Base-by-base conservation (phyloP, 2,329 filamentous ascomycete species). In the Myriosclerotinia duriaeana region DNA sequence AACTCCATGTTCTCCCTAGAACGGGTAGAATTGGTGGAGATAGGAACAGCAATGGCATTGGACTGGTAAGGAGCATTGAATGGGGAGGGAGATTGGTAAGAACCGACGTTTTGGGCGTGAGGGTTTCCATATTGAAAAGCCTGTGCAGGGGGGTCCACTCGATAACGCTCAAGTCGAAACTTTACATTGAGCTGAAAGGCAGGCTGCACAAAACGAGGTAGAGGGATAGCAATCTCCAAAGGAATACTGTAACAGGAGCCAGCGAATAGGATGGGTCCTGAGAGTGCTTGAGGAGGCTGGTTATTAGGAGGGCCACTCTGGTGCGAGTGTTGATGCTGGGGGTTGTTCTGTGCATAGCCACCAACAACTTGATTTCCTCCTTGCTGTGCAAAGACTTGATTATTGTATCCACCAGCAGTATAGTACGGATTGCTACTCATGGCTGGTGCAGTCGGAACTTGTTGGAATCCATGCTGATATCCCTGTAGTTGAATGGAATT, bases 81-180 rank as follows among this genome's bases (percentile, higher is more conserved):
- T 2, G n/a, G 14, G 5, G 60, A 5, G 5, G 7, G 9, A 11
- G 22, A 2, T 6, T 53, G 48, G 6, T 53, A n/a, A 9, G 46
- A 15, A n/a, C n/a, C 22, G 1, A 30, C 11, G 1, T n/a, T 15
- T 22, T 48, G 42, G 30, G 30, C 30, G 15, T 22, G 7, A 11
- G 59, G 15, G 9, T n/a, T 38, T 48, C 56, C 56, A 38, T 50
- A 50, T 11, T 22, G 26, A 9, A 46, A n/a, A 17, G 15, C 2
- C 15, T 38, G 30, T 9, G 34, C 14, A 12, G 53, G 62, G 17
- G 34, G 48, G 8, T 55, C 42, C 12, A 46, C 1, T 38, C 62
- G 53, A 14, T 50, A 58, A 15, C 62, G 62, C 38, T 64, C 62
- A 9, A 64, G 53, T 11, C 62, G 62, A 11, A 64, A 50, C 17